phyloP scores from a whole-genome alignment of 768 basidiomycete species.

The Chalciporus chontae region DNA sequence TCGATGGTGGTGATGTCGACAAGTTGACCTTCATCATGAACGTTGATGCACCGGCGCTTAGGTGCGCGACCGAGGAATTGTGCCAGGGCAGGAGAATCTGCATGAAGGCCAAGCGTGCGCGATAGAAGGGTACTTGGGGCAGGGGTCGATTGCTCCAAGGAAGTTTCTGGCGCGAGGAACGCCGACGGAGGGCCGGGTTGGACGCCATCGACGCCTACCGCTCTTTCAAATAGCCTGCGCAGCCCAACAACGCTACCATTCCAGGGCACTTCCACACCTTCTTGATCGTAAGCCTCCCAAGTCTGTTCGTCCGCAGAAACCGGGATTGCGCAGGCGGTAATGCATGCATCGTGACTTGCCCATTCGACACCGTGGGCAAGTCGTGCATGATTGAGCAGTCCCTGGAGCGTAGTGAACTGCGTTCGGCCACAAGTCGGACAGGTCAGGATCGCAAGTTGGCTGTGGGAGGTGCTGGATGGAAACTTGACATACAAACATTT shows the following conservation, averaged over 20 bases:
- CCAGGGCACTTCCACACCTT: constrained; percentile 34
- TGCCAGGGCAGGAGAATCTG: constrained; percentile 49
- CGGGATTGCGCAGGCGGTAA: constrained; percentile 41
- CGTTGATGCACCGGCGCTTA: constrained; percentile 40
- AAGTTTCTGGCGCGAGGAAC: background rate
- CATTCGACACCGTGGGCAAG: constrained; percentile 46
- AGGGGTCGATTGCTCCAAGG: constrained; percentile 6
- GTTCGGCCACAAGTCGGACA: constrained; percentile 44
- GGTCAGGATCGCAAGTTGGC: constrained; percentile 32
- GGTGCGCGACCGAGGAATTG: constrained; percentile 46
- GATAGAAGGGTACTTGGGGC: constrained; percentile 39
- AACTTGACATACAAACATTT: constrained; percentile 42
- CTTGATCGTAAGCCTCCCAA: constrained; percentile 37
- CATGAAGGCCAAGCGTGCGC: constrained; percentile 46
- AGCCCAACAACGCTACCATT: constrained; percentile 41
- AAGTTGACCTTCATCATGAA: constrained; percentile 29
- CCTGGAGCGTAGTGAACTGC: constrained; percentile 50
- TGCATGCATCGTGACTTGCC: constrained; percentile 50
- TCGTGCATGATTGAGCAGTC: constrained; percentile 50
- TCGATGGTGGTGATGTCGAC: constrained; percentile 33
- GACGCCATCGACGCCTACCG: constrained; percentile 38
- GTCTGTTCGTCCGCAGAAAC: constrained; percentile 31
- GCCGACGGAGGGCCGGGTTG: constrained; percentile 10
- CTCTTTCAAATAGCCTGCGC: constrained; percentile 46
- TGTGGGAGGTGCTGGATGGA: constrained; percentile 24